A percentile compares a stretch with the other conserved stretches of the same genome.
Evolutionary conservation across 352 stramenopile genomes (phyloP).

Genomic region (Phytophthora niederhauseri): DNA sequence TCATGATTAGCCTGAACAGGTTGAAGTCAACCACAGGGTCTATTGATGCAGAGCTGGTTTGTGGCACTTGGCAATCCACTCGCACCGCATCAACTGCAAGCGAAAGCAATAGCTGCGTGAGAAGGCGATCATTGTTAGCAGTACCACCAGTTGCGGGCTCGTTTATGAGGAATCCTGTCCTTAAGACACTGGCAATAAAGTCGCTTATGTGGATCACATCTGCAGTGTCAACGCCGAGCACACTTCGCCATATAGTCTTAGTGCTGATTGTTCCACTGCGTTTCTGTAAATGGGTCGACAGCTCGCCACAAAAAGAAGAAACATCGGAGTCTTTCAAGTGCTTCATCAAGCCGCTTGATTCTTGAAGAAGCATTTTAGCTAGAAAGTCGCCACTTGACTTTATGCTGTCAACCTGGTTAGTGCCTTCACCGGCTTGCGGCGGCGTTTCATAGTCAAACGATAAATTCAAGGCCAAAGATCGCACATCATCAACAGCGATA

Average conservation of each 20-base stretch:
- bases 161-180: slow-evolving; percentile 39
- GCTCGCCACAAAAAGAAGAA: slow-evolving; percentile 32
- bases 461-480: slow-evolving; percentile 47
- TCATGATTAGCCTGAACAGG: slow-evolving; percentile 55
- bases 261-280: slow-evolving; percentile 36
- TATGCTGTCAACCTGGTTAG: background rate
- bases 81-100: slow-evolving; percentile 55
- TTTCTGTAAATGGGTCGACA: slow-evolving; percentile 42
- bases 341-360: slow-evolving; percentile 27
- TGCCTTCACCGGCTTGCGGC: background rate
- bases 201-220: slow-evolving; percentile 47
- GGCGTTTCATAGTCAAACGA: slow-evolving; percentile 43
- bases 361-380: slow-evolving; percentile 33
- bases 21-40: slow-evolving; percentile 36
- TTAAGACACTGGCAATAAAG: slow-evolving; percentile 51
- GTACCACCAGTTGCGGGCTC: background rate
- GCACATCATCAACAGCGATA: slow-evolving; percentile 38
- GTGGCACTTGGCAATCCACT: slow-evolving; percentile 21
- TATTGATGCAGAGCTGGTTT: background rate
- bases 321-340: slow-evolving; percentile 44
- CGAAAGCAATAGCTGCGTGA: slow-evolving; percentile 46
- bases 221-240: slow-evolving; percentile 42
- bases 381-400: slow-evolving; percentile 43
- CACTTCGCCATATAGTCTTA: slow-evolving; percentile 51
- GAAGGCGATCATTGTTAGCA: slow-evolving; percentile 25